Evolutionary conservation across 768 basidiomycete genomes (phyloP), one percentile per base, ranked within the genome.

Genomic region (Auriscalpium vulgare): DNA sequence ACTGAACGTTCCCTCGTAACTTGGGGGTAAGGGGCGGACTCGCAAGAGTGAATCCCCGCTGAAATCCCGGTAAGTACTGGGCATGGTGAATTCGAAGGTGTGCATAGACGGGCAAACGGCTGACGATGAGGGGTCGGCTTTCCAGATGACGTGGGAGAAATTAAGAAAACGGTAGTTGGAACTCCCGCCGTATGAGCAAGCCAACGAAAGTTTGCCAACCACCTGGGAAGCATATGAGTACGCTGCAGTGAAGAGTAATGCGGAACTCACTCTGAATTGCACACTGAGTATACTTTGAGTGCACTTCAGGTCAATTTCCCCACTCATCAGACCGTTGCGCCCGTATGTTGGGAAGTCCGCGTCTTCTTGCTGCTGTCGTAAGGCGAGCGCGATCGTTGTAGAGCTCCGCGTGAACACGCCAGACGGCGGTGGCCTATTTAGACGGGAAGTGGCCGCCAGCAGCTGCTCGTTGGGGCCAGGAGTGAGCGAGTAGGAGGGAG

Each of bases 401-500:
- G 67, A 67, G 17, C 66, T 71, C 54, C 70, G 75, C 36, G 71
- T 68, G 62, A 73, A 79, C 3, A 71, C 68, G 11, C 76, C 76
- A 3, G 71, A 73, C n/a, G 74, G 72, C 3, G 49, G 44, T 23
- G 23, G 55, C n/a, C 49, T 57, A 3, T 55, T 52, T 21, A 47
- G 16, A 19, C 63, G 60, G 11, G 59, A 79, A 0, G 81, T 78
- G 46, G 73, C 74, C 44, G 81, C 77, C 8, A 88, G 76, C 16
- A 72, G 72, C 53, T 72, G 70, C 61, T 88, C 85, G 29, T 76
- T 80, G 2, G 68, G 70, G 4, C 73, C 66, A 37, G 80, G 83
- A 29, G 76, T 75, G 37, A 66, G 75, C 49, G 86, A 82, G 63
- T 88, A 88, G 8, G 70, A 65, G 1, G 86, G 86, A 1, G 78